Base-by-base conservation (phyloP, 768 basidiomycete genomes). In the Pleurotus tuber-regium region DNA sequence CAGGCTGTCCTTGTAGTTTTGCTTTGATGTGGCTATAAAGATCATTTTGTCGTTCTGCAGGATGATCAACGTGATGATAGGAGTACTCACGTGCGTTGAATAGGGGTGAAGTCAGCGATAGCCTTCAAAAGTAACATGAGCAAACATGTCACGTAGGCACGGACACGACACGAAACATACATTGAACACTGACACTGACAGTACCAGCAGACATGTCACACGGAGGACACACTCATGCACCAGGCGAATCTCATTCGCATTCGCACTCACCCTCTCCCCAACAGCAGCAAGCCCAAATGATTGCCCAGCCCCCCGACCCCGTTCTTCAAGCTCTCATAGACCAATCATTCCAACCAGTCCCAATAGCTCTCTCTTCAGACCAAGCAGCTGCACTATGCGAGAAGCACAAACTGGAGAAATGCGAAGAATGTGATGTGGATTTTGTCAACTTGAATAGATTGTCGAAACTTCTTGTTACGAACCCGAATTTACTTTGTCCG, bases 391-490 rank as follows among this genome's bases (percentile, higher is more conserved):
- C 80, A 1, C 71, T 86, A 30, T 96, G 92, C 66, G 70, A 67
- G 6, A 61, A 66, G 19, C 92, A 95, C 72, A 75, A 78, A 55
- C 71, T 77, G 43, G 88, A 90, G 65, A 84, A 85, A 64, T 94
- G 92, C 68, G 70, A 78, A 43, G 74, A 77, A 28, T 94, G 92
- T 65, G 76, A 75, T 51, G 61, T 87, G 2, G 90, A 97, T 70
- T 93, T 87, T 68, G 67, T 77, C 42, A 70, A 70, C 46, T 73
- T 94, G 49, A 97, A 96, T 67, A 82, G 86, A 18, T 79, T 95
- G 51, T 77, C 89, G 8, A 81, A 82, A 39, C 66, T 89, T 7
- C 78, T 94, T 50, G 76, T 79, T 54, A 67, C 75, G 57, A 85
- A 92, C 62, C 86, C 88, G 24, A 80, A 76, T 55, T 70, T 90